phyloP scores from a whole-genome alignment of 2,329 filamentous ascomycete genomes.

The Aspergillus fumigatiaffinis region DNA sequence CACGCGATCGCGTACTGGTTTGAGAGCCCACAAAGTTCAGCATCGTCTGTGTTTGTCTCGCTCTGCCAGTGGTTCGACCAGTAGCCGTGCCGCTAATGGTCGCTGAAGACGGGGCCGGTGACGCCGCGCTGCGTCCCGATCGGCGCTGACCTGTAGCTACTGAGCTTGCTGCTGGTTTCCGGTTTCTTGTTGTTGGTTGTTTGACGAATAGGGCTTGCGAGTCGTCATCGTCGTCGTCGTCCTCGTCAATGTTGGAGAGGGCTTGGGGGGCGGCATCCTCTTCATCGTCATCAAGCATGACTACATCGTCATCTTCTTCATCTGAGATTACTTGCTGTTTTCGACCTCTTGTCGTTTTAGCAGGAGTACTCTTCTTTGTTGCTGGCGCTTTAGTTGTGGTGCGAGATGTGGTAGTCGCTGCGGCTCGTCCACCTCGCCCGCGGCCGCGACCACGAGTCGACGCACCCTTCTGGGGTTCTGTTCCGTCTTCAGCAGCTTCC shows the following conservation, averaged over 20 bases:
- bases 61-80: constrained; percentile 22
- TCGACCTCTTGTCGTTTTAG: constrained; percentile 20
- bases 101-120: constrained; percentile 32
- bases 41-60: constrained; percentile 36
- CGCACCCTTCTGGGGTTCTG: constrained; percentile 34
- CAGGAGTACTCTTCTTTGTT: constrained; percentile 21
- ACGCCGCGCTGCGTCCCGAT: constrained; percentile 24
- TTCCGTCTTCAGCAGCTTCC: constrained; percentile 47
- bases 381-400: constrained; percentile 31
- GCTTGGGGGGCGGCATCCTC: constrained; percentile 27
- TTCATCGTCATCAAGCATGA: constrained; percentile 36
- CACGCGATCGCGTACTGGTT: constrained; percentile 22
- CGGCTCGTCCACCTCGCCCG: constrained; percentile 42
- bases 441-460: constrained; percentile 47
- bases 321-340: constrained; percentile 32
- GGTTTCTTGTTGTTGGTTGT: constrained; percentile 27
- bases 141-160: constrained; percentile 21
- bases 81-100: constrained; percentile 25
- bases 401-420: constrained; percentile 35
- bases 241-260: constrained; percentile 26
- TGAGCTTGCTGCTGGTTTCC: constrained; percentile 18
- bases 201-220: constrained; percentile 42
- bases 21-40: constrained; percentile 42
- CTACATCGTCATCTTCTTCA: constrained; percentile 39
- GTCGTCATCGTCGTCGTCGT: constrained; percentile 28